These are phyloP conservation scores for Aphanomyces invadans DNA, from an alignment of 352 stramenopile genomes.

Conservation along the genomic window DNA sequence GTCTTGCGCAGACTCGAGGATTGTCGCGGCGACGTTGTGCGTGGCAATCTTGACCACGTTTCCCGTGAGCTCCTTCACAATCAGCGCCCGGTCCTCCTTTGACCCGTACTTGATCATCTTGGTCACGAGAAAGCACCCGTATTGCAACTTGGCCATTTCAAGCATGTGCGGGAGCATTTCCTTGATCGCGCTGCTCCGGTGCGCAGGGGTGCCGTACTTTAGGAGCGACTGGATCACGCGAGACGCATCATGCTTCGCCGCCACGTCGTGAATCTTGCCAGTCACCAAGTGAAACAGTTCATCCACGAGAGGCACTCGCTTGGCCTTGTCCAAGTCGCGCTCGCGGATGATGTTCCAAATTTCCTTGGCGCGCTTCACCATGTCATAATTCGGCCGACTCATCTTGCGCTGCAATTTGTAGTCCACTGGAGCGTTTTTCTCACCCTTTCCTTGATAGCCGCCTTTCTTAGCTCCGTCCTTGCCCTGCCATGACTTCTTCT, in stretches of 20 bases:
- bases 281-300: conserved; percentile 89
- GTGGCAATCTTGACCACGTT: conserved; percentile 89
- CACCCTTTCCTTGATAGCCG: not conserved
- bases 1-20: conserved; percentile 88
- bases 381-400: conserved; percentile 89
- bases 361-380: conserved; percentile 89
- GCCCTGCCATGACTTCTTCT: not conserved
- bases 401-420: conserved; percentile 92
- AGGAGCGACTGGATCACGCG: conserved; percentile 93
- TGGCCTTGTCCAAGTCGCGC: conserved; percentile 69
- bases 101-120: conserved; percentile 95
- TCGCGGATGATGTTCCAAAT: conserved; percentile 94
- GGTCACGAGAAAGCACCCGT: conserved; percentile 94
- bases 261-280: conserved; percentile 91
- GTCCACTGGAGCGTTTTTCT: not conserved
- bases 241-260: conserved; percentile 93
- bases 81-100: conserved; percentile 60
- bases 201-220: conserved; percentile 86
- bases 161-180: conserved; percentile 91
- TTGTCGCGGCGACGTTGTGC: conserved; percentile 90
- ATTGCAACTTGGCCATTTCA: conserved; percentile 93
- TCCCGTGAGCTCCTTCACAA: conserved; percentile 89
- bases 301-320: conserved; percentile 78
- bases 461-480: not conserved
- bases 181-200: conserved; percentile 79